These are phyloP conservation scores for Cutaneotrichosporon sp. DNA, from an alignment of 1,284 basidiomycete species.

Conservation along the genomic window DNA sequence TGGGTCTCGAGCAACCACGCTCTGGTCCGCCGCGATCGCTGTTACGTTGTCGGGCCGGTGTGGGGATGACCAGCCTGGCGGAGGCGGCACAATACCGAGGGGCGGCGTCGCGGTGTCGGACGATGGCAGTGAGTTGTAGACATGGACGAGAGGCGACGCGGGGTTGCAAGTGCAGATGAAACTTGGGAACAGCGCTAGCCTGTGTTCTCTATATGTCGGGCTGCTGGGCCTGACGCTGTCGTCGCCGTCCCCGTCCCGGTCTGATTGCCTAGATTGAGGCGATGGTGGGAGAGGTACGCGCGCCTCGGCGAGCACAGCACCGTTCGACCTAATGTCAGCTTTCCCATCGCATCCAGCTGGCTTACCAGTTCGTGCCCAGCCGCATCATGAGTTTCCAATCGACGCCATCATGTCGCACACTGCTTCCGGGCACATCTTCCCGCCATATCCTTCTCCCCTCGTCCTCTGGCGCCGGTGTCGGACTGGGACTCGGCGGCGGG, in stretches of 20 bases:
- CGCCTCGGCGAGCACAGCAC: slow-evolving; percentile 38
- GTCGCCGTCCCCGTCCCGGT: neutral
- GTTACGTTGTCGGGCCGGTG: slow-evolving; percentile 43
- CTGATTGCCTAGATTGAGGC: slow-evolving; percentile 11
- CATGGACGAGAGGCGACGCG: slow-evolving; percentile 41
- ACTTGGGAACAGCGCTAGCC: slow-evolving; percentile 43
- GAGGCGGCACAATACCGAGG: slow-evolving; percentile 46
- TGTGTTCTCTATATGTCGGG: slow-evolving; percentile 19
- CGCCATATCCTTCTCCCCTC: neutral
- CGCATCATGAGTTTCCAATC: slow-evolving; percentile 48
- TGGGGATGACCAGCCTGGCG: slow-evolving; percentile 47
- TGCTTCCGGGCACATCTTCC: too few relatives aligned
- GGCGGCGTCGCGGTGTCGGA: slow-evolving; percentile 10
- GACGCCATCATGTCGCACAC: slow-evolving; percentile 41
- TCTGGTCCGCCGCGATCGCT: slow-evolving; percentile 41
- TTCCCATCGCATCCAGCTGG: neutral
- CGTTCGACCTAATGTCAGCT: slow-evolving; percentile 37
- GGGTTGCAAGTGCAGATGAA: slow-evolving; percentile 46
- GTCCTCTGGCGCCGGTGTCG: slow-evolving; percentile 27
- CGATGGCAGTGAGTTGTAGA: slow-evolving; percentile 27
- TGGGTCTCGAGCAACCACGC: slow-evolving; percentile 12
- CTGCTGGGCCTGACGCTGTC: neutral
- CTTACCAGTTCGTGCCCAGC: slow-evolving; percentile 46
- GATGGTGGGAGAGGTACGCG: slow-evolving; percentile 36
- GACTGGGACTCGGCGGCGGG: slow-evolving; percentile 34